phyloP scores from a whole-genome alignment of 345 rosid species.

The Trapa incisa region DNA sequence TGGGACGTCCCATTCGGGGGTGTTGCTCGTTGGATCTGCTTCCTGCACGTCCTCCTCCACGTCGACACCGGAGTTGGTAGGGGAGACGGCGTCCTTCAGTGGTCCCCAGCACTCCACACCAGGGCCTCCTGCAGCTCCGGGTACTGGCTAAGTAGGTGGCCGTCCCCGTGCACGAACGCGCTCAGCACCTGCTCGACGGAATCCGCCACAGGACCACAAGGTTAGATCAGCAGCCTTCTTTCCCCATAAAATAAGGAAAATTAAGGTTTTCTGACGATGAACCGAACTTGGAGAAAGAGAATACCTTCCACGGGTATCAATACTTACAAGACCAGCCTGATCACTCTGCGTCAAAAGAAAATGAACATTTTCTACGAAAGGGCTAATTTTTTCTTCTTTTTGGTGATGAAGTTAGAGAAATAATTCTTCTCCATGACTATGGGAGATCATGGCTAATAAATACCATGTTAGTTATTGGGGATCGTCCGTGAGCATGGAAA shows the following conservation, averaged over 20 bases:
- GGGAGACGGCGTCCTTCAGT: slow-evolving; percentile 36
- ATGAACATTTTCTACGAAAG: no score
- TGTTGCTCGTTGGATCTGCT: slow-evolving; percentile 2
- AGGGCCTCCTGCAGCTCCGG: slow-evolving; percentile 76
- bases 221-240: not conserved
- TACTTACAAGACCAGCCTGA: no score
- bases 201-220: not conserved
- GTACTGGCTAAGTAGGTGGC: slow-evolving; percentile 43
- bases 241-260: not conserved
- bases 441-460: no score
- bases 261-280: not conserved
- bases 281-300: no score
- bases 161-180: slow-evolving; percentile 87
- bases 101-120: slow-evolving; percentile 90
- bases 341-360: no score
- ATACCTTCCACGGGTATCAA: no score
- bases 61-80: slow-evolving; percentile 8
- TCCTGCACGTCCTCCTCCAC: not conserved
- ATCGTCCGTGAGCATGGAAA: no score
- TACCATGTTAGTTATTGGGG: no score
- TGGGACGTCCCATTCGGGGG: not conserved
- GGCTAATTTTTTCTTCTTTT: no score
- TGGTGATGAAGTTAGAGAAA: no score
- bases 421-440: no score
- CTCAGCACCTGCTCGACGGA: slow-evolving; percentile 40